Evolutionary conservation across 2,329 filamentous ascomycete genomes (phyloP).

Genomic region (Pyricularia pennisetigena): DNA sequence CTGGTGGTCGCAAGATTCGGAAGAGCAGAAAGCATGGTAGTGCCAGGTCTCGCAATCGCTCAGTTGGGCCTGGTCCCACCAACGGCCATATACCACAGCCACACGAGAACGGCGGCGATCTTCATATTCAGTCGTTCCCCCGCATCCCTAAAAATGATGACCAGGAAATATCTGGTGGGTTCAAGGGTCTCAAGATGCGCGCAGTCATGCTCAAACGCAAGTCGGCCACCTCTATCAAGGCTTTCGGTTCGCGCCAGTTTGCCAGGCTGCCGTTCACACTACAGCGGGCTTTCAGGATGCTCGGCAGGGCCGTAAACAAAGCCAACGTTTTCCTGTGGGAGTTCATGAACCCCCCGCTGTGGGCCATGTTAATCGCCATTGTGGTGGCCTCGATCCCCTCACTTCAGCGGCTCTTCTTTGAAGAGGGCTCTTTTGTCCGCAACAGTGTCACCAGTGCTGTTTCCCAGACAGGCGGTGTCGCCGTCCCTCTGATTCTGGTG

Average conservation of each 20-base stretch:
- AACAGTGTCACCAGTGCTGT: slow-evolving; percentile 90
- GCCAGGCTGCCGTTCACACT: slow-evolving; percentile 30
- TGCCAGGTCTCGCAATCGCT: slow-evolving; percentile 2
- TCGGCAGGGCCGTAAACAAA: slow-evolving; percentile 27
- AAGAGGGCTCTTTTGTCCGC: slow-evolving; percentile 77
- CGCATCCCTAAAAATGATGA: slow-evolving; percentile 8
- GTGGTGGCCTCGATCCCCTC: slow-evolving; percentile 78
- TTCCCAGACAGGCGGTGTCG: slow-evolving; percentile 76
- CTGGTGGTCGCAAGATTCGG: not conserved
- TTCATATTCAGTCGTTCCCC: not conserved
- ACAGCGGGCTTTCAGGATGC: slow-evolving; percentile 22
- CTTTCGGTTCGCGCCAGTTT: slow-evolving; percentile 18
- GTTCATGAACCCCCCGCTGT: slow-evolving; percentile 97
- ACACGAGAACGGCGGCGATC: slow-evolving; percentile 21
- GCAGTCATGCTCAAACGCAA: slow-evolving; percentile 21
- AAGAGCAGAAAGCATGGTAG: not conserved
- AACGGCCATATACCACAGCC: slow-evolving; percentile 21
- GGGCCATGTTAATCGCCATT: slow-evolving; percentile 92
- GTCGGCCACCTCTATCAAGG: slow-evolving; percentile 6
- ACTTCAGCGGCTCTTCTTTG: slow-evolving; percentile 80
- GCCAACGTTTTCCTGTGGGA: slow-evolving; percentile 65
- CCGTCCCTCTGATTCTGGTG: slow-evolving; percentile 89
- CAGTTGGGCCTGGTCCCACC: slow-evolving; percentile 10
- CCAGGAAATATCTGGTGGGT: slow-evolving; percentile 43
- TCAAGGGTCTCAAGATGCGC: slow-evolving; percentile 30